Conservation (phyloP, 768 basidiomycete genomes). For the Kwoniella europaea region DNA sequence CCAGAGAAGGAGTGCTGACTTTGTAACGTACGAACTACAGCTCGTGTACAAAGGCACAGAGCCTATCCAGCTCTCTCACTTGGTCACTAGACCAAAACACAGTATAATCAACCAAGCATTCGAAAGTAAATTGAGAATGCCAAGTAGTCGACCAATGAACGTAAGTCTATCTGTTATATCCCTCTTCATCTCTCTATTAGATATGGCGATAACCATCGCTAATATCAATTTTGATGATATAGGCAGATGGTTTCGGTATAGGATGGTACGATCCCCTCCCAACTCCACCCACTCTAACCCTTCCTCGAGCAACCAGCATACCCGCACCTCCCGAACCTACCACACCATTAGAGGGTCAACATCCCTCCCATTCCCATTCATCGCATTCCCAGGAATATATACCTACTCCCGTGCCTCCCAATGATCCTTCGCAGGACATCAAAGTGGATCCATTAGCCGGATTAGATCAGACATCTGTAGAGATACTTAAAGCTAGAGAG, state of each 20-base stretch:
- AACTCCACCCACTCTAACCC: neutral
- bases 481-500: slow-evolving; percentile 36
- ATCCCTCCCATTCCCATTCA: neutral
- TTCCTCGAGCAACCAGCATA: slow-evolving; percentile 21
- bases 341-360: slow-evolving; percentile 2
- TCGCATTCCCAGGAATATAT: slow-evolving; percentile 10
- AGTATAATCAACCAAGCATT: slow-evolving; percentile 97
- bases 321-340: slow-evolving; percentile 19
- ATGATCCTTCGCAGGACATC: slow-evolving; percentile 15
- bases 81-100: slow-evolving; percentile 92
- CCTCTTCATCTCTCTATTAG: too few relatives aligned
- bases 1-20: neutral
- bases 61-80: slow-evolving; percentile 88
- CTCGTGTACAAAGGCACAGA: slow-evolving; percentile 95
- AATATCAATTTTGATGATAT: slow-evolving; percentile 9
- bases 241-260: slow-evolving; percentile 90
- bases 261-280: slow-evolving; percentile 90
- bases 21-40: slow-evolving; percentile 16
- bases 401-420: slow-evolving; percentile 7
- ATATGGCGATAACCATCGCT: too few relatives aligned
- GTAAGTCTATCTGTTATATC: too few relatives aligned
- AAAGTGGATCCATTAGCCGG: slow-evolving; percentile 13
- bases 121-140: slow-evolving; percentile 79
- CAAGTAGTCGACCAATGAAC: slow-evolving; percentile 49
- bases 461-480: slow-evolving; percentile 14